Conservation (phyloP, 2,329 filamentous ascomycete species). For the Coniella vitis region DNA sequence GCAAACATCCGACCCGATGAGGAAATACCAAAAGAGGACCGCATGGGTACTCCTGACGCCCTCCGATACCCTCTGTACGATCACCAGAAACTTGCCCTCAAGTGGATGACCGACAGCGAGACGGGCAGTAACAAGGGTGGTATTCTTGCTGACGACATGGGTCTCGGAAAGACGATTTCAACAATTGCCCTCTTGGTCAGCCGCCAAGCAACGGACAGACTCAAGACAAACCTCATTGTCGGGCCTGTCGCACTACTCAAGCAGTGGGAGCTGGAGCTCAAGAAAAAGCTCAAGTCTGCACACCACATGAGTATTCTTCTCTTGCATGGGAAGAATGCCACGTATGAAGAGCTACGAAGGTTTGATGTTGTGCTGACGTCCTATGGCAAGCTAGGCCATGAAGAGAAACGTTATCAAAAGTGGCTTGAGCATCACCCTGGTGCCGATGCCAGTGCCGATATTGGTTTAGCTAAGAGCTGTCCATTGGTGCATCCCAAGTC, state of each 20-base stretch:
- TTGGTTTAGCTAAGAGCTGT: slow-evolving; percentile 32
- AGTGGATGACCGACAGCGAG: slow-evolving; percentile 73
- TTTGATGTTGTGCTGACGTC: slow-evolving; percentile 76
- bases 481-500: slow-evolving; percentile 54
- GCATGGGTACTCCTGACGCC: slow-evolving; percentile 61
- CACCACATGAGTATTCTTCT: slow-evolving; percentile 60
- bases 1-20: slow-evolving; percentile 68
- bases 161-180: slow-evolving; percentile 78
- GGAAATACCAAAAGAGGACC: slow-evolving; percentile 53
- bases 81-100: slow-evolving; percentile 72
- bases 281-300: slow-evolving; percentile 54
- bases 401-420: slow-evolving; percentile 55
- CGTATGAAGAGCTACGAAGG: slow-evolving; percentile 53
- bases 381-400: slow-evolving; percentile 63
- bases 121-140: slow-evolving; percentile 68
- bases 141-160: slow-evolving; percentile 77
- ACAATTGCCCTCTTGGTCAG: slow-evolving; percentile 70
- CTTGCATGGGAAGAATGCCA: slow-evolving; percentile 60
- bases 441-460: slow-evolving; percentile 27
- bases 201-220: slow-evolving; percentile 50
- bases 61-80: slow-evolving; percentile 66
- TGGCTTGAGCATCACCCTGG: slow-evolving; percentile 43
- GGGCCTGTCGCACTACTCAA: slow-evolving; percentile 72
- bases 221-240: slow-evolving; percentile 73
- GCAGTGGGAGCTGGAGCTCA: slow-evolving; percentile 80